Percentiles rank a stretch among this genome's conserved stretches.
Evolutionary conservation across 257 asterid genomes (phyloP).

Genomic region (Primulina tabacum): DNA sequence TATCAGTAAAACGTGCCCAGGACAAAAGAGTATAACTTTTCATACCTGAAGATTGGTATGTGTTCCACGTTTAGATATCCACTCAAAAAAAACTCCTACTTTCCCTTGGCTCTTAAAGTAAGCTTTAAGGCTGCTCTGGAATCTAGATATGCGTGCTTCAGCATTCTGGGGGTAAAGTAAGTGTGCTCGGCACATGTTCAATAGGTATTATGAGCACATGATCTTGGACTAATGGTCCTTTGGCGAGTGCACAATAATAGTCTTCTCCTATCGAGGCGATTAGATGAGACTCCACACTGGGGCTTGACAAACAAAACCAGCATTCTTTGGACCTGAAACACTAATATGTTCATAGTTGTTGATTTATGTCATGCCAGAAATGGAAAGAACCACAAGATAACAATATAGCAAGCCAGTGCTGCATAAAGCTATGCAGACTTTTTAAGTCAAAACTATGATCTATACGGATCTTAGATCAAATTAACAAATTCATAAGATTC

Average conservation of each 20-base stretch:
- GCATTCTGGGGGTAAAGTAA: constrained; percentile 67
- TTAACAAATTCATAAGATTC: neutral
- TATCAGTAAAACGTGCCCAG: constrained; percentile 15
- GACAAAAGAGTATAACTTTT: constrained; percentile 10
- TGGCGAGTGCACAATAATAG: constrained; percentile 87
- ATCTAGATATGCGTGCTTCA: constrained; percentile 51
- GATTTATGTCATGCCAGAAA: neutral
- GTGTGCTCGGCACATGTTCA: constrained; percentile 81
- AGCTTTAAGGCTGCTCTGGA: constrained; percentile 66
- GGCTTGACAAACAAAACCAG: constrained; percentile 96
- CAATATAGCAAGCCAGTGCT: neutral
- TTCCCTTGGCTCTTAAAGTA: constrained; percentile 72
- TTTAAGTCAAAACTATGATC: neutral
- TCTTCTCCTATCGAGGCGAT: constrained; percentile 71
- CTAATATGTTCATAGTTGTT: neutral
- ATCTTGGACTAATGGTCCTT: constrained; percentile 86
- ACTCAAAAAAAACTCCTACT: constrained; percentile 84
- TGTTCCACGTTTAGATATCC: constrained; percentile 75
- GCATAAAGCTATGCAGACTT: neutral
- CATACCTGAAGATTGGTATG: constrained; percentile 96
- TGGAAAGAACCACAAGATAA: neutral
- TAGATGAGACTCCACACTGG: constrained; percentile 76
- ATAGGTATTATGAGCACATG: constrained; percentile 85
- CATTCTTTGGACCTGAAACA: constrained; percentile 82
- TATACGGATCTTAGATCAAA: neutral